Percentiles rank a stretch among this genome's conserved stretches.
These are phyloP conservation scores for Pseudozyma hubeiensis DNA, from an alignment of 1,284 basidiomycete species.

Conservation along the genomic window DNA sequence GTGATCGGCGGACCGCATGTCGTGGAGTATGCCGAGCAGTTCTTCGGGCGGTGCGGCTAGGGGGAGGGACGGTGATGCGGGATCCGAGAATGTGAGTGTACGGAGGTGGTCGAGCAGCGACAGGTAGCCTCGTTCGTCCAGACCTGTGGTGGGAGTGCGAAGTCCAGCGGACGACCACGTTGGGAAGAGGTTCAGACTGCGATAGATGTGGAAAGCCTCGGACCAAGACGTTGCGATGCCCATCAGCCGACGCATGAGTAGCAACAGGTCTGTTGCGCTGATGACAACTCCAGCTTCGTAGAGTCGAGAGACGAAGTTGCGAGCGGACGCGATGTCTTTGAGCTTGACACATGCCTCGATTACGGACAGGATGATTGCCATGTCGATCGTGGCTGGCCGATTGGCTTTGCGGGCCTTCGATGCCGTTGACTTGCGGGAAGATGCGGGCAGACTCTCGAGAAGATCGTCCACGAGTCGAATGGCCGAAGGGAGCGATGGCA, in stretches of 20 bases:
- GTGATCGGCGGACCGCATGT: conserved; percentile 81
- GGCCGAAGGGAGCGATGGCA: conserved; percentile 48
- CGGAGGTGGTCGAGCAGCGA: conserved; percentile 22
- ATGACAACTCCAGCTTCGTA: conserved; percentile 18
- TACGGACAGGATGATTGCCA: conserved; percentile 31
- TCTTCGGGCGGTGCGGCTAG: conserved; percentile 74
- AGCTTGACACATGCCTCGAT: conserved; percentile 49
- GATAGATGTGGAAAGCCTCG: conserved; percentile 49
- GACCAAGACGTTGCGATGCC: conserved; percentile 33
- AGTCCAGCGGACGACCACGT: neutral
- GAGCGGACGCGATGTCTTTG: conserved; percentile 31
- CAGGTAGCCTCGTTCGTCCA: conserved; percentile 26
- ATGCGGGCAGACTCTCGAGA: conserved; percentile 5
- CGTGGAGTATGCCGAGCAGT: conserved; percentile 82
- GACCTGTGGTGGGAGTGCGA: neutral
- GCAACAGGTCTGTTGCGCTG: conserved; percentile 11
- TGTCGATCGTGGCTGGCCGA: neutral
- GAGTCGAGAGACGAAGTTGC: conserved; percentile 33
- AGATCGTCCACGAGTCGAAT: conserved; percentile 44
- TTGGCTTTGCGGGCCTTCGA: neutral
- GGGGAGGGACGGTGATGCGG: neutral
- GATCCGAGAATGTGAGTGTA: conserved; percentile 15
- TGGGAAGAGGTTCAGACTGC: conserved; percentile 18
- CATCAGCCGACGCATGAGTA: conserved; percentile 28
- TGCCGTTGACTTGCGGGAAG: neutral